phyloP scores from a whole-genome alignment of 2,329 filamentous ascomycete genomes.

The Teratosphaeria epicoccoides region DNA sequence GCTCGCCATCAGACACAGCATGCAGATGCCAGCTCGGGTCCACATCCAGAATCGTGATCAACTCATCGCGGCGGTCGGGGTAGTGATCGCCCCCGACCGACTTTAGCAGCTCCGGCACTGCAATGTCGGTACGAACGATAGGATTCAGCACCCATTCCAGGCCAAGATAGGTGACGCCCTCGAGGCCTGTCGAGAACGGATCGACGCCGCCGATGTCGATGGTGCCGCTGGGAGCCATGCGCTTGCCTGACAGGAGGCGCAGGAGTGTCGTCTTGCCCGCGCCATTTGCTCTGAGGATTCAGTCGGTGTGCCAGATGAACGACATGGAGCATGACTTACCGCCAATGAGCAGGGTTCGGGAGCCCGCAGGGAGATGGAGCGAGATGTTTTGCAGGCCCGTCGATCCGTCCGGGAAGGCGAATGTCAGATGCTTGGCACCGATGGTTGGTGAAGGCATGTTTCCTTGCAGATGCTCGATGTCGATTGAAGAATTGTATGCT shows the following conservation, averaged over 20 bases:
- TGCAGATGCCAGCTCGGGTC: slow-evolving; percentile 92
- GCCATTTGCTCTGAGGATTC: slow-evolving; percentile 59
- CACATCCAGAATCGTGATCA: slow-evolving; percentile 81
- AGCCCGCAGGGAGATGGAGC: slow-evolving; percentile 68
- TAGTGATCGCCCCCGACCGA: slow-evolving; percentile 74
- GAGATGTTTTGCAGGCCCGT: slow-evolving; percentile 65
- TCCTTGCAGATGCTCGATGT: no score
- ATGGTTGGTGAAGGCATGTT: slow-evolving; percentile 51
- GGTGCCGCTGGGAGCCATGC: slow-evolving; percentile 65
- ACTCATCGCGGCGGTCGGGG: slow-evolving; percentile 70
- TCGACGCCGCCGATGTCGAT: slow-evolving; percentile 75
- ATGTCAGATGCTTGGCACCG: slow-evolving; percentile 64
- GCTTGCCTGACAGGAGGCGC: slow-evolving; percentile 87
- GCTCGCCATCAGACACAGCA: slow-evolving; percentile 84
- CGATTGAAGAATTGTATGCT: no score
- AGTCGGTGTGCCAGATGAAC: slow-evolving; percentile 7
- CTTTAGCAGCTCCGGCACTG: slow-evolving; percentile 71
- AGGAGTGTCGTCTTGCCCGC: slow-evolving; percentile 96
- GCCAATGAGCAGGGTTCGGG: slow-evolving; percentile 83
- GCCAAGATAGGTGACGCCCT: slow-evolving; percentile 93
- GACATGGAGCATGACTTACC: slow-evolving; percentile 37
- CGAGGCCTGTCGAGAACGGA: slow-evolving; percentile 79
- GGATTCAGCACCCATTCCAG: slow-evolving; percentile 97
- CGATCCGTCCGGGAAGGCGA: slow-evolving; percentile 77
- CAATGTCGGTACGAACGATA: slow-evolving; percentile 90